Evolutionary conservation across 768 basidiomycete species (phyloP), one percentile per base, ranked within the genome.

Genomic region (Serendipita indica): DNA sequence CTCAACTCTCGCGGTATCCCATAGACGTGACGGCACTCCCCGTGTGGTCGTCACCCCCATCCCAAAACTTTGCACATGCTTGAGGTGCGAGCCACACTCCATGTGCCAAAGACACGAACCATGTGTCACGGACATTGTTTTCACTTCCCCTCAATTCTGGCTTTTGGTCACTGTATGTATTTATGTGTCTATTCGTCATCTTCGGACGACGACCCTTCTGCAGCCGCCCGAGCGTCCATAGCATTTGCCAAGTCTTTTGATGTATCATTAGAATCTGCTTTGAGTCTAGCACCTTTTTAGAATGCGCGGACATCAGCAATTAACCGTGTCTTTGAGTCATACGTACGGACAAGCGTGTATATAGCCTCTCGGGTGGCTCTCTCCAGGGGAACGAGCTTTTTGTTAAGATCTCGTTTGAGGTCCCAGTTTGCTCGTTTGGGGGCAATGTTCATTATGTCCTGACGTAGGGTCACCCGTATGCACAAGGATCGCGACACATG

Each of bases 341-440:
- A 76, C 90, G 67, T 65, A 97, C 94, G 84, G 66, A 97, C 97
- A 20, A 97, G 77, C 2, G 83, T 86, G 65, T 93, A 89, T 62
- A 97, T 88, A 3, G 92, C 81, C 69, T 93, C 88, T 62, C 93
- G 88, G 1, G 91, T 96, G 71, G 82, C 84, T 64, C 89, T 74
- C 66, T 96, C 92, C n/a, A 98, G 75, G 67, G 83, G 92, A 5
- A 83, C 78, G 46, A 91, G 70, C 68, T 89, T 91, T 73, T 86
- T 89, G 60, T 93, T 89, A 72, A 93, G 82, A 65, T 97, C 91
- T 60, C 91, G 81, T 69, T 92, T 93, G 65, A 96, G 74, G 69
- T 94, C 91, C 92, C 91, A 94, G 70, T 94, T 98, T 7, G 89
- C 84, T 46, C 92, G 79, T 77, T 93, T 97, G 2, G 96, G 96